These are phyloP conservation scores for Flaveria bidentis DNA, from an alignment of 129 eudicot genomes.

Conservation along the genomic window DNA sequence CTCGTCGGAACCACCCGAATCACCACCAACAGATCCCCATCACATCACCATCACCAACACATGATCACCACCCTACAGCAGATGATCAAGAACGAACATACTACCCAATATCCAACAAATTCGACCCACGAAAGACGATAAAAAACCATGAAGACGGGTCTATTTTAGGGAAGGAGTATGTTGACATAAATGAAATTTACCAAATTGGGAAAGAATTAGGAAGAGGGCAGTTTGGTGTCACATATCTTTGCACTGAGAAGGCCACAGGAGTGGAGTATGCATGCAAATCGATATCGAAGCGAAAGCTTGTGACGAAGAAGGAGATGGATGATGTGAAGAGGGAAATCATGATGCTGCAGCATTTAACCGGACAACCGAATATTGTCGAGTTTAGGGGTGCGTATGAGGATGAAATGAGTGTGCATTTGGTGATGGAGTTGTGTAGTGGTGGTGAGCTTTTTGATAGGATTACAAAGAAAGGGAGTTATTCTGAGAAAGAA, in stretches of 20 bases:
- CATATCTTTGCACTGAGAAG: slow-evolving; percentile 75
- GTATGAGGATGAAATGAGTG: slow-evolving; percentile 56
- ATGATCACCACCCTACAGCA: background rate
- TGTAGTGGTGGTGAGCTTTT: slow-evolving; percentile 93
- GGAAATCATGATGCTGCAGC: slow-evolving; percentile 76
- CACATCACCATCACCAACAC: slow-evolving; percentile 49
- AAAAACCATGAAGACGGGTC: slow-evolving; percentile 39
- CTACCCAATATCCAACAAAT: slow-evolving; percentile 21
- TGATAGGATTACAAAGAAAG: slow-evolving; percentile 67
- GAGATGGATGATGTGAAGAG: slow-evolving; percentile 72
- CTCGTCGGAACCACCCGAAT: slow-evolving; percentile 29
- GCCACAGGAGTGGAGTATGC: slow-evolving; percentile 58
- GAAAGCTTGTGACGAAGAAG: slow-evolving; percentile 53
- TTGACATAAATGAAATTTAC: slow-evolving; percentile 52
- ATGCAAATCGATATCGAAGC: slow-evolving; percentile 75
- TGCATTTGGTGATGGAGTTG: slow-evolving; percentile 92
- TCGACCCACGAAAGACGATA: slow-evolving; percentile 21
- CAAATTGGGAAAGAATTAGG: slow-evolving; percentile 72
- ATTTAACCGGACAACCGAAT: slow-evolving; percentile 82
- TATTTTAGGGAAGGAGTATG: slow-evolving; percentile 55
- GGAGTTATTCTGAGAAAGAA: slow-evolving; percentile 78
- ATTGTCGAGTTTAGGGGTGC: slow-evolving; percentile 91
- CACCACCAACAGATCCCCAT: slow-evolving; percentile 56
- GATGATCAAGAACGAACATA: slow-evolving; percentile 37
- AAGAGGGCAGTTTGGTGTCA: slow-evolving; percentile 84